A percentile compares a stretch with the other conserved stretches of the same genome.
These are phyloP conservation scores for Ophiognomonia clavigignenti-juglandacearum DNA, from an alignment of 2,329 filamentous ascomycete genomes.

Conservation along the genomic window DNA sequence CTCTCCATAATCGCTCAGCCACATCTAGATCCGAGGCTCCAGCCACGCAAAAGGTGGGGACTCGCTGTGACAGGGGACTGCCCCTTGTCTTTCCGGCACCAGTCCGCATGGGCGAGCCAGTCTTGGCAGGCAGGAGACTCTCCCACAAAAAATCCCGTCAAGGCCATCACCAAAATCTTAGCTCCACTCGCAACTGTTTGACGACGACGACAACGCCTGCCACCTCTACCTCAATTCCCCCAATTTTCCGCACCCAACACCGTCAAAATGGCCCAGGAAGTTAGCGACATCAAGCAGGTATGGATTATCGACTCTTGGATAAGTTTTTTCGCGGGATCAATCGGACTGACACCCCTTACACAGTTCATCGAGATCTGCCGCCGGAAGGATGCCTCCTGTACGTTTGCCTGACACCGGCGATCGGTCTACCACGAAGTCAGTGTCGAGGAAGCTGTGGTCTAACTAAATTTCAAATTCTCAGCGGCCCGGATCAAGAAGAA, in stretches of 20 bases:
- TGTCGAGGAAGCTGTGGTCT: constrained; percentile 12
- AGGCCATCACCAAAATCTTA: constrained; percentile 15
- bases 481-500: constrained; percentile 95
- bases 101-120: too few relatives aligned
- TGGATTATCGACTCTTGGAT: constrained; percentile 18
- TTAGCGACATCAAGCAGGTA: constrained; percentile 93
- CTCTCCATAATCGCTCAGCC: constrained; percentile 10
- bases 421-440: not conserved
- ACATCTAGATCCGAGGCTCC: not conserved
- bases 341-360: constrained; percentile 18
- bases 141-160: constrained; percentile 11
- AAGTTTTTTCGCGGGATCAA: not conserved
- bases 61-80: too few relatives aligned
- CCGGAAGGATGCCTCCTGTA: constrained; percentile 99
- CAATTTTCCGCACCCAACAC: constrained; percentile 30
- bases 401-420: constrained; percentile 38
- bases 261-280: constrained; percentile 95
- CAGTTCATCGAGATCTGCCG: constrained; percentile 99
- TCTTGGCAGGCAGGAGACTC: constrained; percentile 1
- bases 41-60: not conserved
- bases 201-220: constrained; percentile 12
- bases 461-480: constrained; percentile 30
- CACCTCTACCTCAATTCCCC: constrained; percentile 17
- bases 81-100: too few relatives aligned
- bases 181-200: constrained; percentile 7